Evolutionary conservation across 192 early-diverging fungal genomes (phyloP).

Genomic region (Lobosporangium transversale): DNA sequence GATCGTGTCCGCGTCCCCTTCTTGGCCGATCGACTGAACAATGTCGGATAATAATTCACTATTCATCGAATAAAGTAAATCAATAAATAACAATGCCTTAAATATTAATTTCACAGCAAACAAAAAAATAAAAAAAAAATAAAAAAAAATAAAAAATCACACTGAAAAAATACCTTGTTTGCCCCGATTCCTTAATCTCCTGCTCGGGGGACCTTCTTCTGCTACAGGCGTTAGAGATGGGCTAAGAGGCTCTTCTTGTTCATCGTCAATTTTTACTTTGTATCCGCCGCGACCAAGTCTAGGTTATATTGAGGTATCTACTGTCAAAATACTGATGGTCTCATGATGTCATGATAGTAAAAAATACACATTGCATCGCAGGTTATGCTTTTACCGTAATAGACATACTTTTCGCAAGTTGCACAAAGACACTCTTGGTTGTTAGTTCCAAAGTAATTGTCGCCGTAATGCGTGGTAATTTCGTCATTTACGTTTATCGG

Average conservation of each 20-base stretch:
- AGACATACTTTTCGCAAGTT: constrained; percentile 66
- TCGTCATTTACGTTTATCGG: constrained; percentile 66
- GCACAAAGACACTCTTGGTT: constrained; percentile 70
- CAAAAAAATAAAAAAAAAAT: neutral
- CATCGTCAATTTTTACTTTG: neutral
- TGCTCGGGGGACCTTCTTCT: neutral
- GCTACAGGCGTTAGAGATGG: neutral
- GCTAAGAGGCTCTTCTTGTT: neutral
- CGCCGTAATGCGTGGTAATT: constrained; percentile 67
- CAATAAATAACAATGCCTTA: neutral
- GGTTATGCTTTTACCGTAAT: too few relatives aligned
- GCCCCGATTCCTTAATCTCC: constrained; percentile 15
- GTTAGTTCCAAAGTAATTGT: constrained; percentile 68
- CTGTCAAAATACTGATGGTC: neutral
- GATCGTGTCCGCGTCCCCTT: constrained; percentile 13
- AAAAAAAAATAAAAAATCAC: too few relatives aligned
- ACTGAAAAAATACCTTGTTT: too few relatives aligned
- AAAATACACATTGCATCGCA: neutral
- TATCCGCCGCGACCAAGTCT: constrained; percentile 21
- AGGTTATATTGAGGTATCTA: neutral
- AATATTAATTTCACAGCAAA: neutral
- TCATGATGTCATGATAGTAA: neutral
- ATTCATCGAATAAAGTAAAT: too few relatives aligned
- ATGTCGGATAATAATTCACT: constrained; percentile 30
- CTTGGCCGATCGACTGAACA: neutral